Conservation (phyloP, 345 rosid species). For the Salix suchowensis region DNA sequence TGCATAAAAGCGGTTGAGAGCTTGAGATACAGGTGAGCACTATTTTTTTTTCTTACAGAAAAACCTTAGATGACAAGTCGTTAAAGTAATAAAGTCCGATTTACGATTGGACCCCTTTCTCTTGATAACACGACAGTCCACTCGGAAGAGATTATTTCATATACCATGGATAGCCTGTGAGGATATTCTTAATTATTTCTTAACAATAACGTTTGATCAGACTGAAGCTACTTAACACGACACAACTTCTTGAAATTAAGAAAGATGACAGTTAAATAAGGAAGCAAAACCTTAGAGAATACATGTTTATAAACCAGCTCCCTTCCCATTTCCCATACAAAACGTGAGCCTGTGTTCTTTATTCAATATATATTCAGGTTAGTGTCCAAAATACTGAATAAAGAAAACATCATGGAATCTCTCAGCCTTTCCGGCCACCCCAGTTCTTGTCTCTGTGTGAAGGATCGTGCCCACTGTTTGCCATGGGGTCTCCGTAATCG, state of each 20-base stretch:
- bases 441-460: slow-evolving; percentile 14
- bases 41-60: too few species aligned
- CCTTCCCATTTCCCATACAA: neutral
- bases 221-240: neutral
- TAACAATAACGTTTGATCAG: neutral
- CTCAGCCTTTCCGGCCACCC: slow-evolving; percentile 36
- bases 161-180: neutral
- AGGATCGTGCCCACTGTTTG: slow-evolving; percentile 63
- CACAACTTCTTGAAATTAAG: neutral
- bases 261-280: neutral
- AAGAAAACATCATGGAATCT: neutral
- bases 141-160: neutral
- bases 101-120: too few species aligned
- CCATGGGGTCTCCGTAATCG: slow-evolving; percentile 50
- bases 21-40: too few species aligned
- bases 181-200: neutral
- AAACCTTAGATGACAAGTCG: too few species aligned
- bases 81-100: too few species aligned
- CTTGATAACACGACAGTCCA: neutral
- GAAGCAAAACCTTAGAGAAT: neutral
- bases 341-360: neutral
- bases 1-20: too few species aligned
- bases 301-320: neutral
- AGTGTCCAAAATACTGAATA: neutral
- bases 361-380: neutral